Base-by-base conservation (phyloP, 148 eudicot genomes). In the Tetragonia tetragonoides region DNA sequence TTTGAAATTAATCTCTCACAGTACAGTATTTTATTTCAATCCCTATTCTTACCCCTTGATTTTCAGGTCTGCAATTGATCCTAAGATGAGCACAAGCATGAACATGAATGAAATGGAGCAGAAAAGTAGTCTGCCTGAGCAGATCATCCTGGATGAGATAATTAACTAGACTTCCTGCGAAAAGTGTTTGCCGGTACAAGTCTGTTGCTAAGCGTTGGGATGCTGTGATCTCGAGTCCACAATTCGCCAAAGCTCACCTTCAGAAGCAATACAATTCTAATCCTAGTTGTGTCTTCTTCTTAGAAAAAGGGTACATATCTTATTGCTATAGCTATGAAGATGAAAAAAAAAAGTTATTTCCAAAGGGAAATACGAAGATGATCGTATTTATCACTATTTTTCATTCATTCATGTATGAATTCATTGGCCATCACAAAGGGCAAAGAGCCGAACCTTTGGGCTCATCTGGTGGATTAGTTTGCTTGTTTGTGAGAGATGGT, bases 261-360 rank as follows among this genome's bases (percentile, higher is more conserved):
- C 6, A 34, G 7, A 14, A 65, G 21, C 69, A 38, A 1, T 38
- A 4, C 20, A 28, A 38, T 34, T 11, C 68, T 65, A 37, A 65
- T 34, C 39, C 68, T 7, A 65, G 38, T 2, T 4, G 42, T 42
- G 41, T 65, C 1, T 65, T 66, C 69, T 66, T 66, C 46, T 21
- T 38, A 37, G 0, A 3, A 38, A 0, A 42, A 65, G 0, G 5
- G 38, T 1, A 37, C 68, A 12, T 65, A 7, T 11, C 34, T 28
- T 28, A 28, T 65, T 65, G 68, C 68, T 65, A 28, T 16, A 37
- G 38, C 17, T 65, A 65, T 38, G 68, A 65, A 65, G 68, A 65
- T 37, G 44, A 65, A 37, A 6, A 34, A 37, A 44, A 38, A 34
- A 44, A 28, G n/a, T n/a, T n/a, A n/a, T n/a, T 64, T 8, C 40